phyloP scores from a whole-genome alignment of 495 filamentous ascomycete genomes.

The Lophium mytilinum region DNA sequence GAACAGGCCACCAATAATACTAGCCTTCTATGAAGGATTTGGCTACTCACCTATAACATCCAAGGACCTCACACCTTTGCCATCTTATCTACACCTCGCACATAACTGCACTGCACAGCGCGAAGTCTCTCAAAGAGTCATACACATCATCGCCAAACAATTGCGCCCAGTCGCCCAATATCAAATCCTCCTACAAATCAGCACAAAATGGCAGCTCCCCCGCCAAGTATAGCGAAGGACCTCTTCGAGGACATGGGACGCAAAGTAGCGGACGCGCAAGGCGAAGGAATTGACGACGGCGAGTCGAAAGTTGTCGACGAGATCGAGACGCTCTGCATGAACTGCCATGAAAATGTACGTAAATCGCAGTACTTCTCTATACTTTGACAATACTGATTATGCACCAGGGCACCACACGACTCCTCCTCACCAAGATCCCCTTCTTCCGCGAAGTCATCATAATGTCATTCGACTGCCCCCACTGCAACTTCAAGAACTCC shows the following conservation, averaged over 20 bases:
- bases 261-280: conserved; percentile 37
- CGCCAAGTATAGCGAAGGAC: conserved; percentile 28
- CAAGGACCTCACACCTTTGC: too few relatives aligned
- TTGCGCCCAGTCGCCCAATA: too few relatives aligned
- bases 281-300: conserved; percentile 36
- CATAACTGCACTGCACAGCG: too few relatives aligned
- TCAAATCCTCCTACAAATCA: not conserved
- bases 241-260: conserved; percentile 43
- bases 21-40: too few relatives aligned
- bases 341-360: conserved; percentile 76
- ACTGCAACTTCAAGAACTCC: conserved; percentile 83
- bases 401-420: conserved; percentile 66
- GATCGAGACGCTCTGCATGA: conserved; percentile 72
- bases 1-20: too few relatives aligned
- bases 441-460: conserved; percentile 96
- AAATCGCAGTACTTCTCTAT: not conserved
- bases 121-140: too few relatives aligned
- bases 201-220: conserved; percentile 3
- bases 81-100: too few relatives aligned
- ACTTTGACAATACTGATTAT: too few relatives aligned
- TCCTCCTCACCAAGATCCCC: conserved; percentile 84
- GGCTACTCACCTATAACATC: too few relatives aligned
- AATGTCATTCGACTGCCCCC: conserved; percentile 87
- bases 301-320: conserved; percentile 56
- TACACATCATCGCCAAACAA: too few relatives aligned